phyloP scores from a whole-genome alignment of 768 basidiomycete species.

The Russula abietina region DNA sequence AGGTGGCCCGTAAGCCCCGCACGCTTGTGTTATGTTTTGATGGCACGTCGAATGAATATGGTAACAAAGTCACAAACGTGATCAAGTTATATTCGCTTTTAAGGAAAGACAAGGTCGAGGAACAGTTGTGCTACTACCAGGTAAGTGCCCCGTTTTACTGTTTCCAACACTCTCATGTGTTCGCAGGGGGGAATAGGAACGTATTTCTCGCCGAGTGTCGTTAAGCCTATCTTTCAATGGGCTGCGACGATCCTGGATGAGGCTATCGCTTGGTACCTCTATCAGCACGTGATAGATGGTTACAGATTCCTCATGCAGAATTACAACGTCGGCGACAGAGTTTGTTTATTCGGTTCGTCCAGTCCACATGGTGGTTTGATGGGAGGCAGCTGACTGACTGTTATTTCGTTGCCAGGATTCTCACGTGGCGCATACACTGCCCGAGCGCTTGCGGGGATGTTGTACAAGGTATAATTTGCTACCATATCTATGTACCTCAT shows the following conservation, averaged over 20 bases:
- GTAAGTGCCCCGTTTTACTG: conserved; percentile 31
- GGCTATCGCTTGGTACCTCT: conserved; percentile 73
- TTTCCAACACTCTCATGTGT: background rate
- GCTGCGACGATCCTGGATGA: conserved; percentile 56
- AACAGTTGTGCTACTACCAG: conserved; percentile 59
- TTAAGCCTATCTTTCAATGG: conserved; percentile 55
- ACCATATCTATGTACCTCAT: background rate
- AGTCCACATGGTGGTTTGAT: background rate
- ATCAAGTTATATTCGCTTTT: conserved; percentile 36
- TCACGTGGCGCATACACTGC: conserved; percentile 65
- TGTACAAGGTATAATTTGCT: conserved; percentile 49
- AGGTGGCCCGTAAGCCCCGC: conserved; percentile 25
- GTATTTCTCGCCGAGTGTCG: conserved; percentile 58
- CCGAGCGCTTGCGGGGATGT: conserved; percentile 68
- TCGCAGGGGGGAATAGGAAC: conserved; percentile 42
- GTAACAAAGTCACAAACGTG: conserved; percentile 32
- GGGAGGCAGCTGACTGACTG: conserved; percentile 1
- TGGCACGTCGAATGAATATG: conserved; percentile 20
- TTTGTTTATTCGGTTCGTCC: conserved; percentile 61
- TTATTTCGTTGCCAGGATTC: conserved; percentile 47
- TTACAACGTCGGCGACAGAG: conserved; percentile 63
- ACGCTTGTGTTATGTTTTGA: conserved; percentile 24
- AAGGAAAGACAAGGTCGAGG: conserved; percentile 33
- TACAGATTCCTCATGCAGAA: conserved; percentile 78
- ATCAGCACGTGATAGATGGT: conserved; percentile 65